phyloP scores from a whole-genome alignment of 805 yeast genomes.

The Soucietia sequanensis region DNA sequence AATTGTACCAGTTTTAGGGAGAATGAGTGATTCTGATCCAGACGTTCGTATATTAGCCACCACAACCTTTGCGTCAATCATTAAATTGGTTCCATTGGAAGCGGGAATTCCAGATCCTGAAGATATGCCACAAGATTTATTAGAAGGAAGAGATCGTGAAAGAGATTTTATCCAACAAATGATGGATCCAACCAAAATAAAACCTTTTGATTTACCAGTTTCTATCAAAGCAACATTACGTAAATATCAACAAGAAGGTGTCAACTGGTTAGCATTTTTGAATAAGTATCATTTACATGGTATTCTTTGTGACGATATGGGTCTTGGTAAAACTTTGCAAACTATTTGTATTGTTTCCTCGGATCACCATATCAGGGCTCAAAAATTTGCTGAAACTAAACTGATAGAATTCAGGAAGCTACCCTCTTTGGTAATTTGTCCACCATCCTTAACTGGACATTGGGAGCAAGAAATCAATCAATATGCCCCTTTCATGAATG shows the following conservation, averaged over 20 bases:
- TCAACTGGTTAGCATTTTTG: slow-evolving; percentile 94
- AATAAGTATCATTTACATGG: slow-evolving; percentile 96
- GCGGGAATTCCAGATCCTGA: slow-evolving; percentile 96
- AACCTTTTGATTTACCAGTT: slow-evolving; percentile 86
- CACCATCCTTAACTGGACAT: slow-evolving; percentile 97
- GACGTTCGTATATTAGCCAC: slow-evolving; percentile 91
- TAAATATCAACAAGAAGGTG: slow-evolving; percentile 97
- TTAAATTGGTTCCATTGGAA: slow-evolving; percentile 93
- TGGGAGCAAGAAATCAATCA: slow-evolving; percentile 95
- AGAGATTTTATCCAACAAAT: slow-evolving; percentile 93
- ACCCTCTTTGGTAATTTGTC: slow-evolving; percentile 88
- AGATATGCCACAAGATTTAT: slow-evolving; percentile 79
- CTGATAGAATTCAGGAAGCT: slow-evolving; percentile 67
- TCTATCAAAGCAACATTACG: slow-evolving; percentile 89
- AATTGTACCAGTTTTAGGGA: slow-evolving; percentile 93
- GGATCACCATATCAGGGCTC: slow-evolving; percentile 84
- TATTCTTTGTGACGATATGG: slow-evolving; percentile 99
- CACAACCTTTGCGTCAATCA: slow-evolving; percentile 93
- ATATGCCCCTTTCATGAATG: slow-evolving; percentile 83
- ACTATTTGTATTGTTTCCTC: slow-evolving; percentile 96
- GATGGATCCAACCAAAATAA: slow-evolving; percentile 94
- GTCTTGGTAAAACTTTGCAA: slow-evolving; percentile 94
- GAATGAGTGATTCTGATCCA: slow-evolving; percentile 93
- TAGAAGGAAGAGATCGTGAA: slow-evolving; percentile 89
- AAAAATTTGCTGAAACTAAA: slow-evolving; percentile 59